Conservation (phyloP, 768 basidiomycete genomes). For the Lactarius pseudohatsudake region DNA sequence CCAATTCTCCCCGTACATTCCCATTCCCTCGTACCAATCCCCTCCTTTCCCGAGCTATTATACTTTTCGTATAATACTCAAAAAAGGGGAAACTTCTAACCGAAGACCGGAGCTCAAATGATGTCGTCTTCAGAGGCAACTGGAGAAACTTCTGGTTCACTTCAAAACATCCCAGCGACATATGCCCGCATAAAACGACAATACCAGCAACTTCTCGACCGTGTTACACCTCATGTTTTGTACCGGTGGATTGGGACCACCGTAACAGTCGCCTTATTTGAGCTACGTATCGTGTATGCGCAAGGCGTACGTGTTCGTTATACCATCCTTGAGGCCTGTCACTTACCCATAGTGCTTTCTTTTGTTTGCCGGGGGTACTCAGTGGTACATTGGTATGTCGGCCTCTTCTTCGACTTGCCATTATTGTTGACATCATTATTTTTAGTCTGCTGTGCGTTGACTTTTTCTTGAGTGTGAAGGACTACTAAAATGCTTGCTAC, state of each 20-base stretch:
- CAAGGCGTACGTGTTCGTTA: constrained; percentile 52
- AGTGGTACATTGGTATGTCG: constrained; percentile 92
- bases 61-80: constrained; percentile 16
- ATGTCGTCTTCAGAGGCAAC: constrained; percentile 28
- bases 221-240: constrained; percentile 86
- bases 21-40: not conserved
- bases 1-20: not conserved
- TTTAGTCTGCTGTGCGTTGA: constrained; percentile 68
- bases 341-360: constrained; percentile 15
- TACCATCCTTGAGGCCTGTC: not conserved
- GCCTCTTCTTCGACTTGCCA: not conserved
- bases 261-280: constrained; percentile 70
- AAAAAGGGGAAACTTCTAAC: not conserved
- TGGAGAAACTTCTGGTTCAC: constrained; percentile 29
- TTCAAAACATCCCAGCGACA: constrained; percentile 35
- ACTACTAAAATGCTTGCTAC: not conserved
- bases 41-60: constrained; percentile 2
- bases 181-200: constrained; percentile 62
- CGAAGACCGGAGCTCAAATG: constrained; percentile 12
- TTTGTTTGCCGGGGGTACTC: not conserved
- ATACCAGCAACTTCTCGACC: constrained; percentile 89
- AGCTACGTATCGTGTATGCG: constrained; percentile 79
- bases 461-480: not conserved
- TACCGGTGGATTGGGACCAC: constrained; percentile 84
- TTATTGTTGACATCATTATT: constrained; percentile 3